phyloP scores from a whole-genome alignment of 2,329 filamentous ascomycete genomes.

The Calonectria hawksworthii region DNA sequence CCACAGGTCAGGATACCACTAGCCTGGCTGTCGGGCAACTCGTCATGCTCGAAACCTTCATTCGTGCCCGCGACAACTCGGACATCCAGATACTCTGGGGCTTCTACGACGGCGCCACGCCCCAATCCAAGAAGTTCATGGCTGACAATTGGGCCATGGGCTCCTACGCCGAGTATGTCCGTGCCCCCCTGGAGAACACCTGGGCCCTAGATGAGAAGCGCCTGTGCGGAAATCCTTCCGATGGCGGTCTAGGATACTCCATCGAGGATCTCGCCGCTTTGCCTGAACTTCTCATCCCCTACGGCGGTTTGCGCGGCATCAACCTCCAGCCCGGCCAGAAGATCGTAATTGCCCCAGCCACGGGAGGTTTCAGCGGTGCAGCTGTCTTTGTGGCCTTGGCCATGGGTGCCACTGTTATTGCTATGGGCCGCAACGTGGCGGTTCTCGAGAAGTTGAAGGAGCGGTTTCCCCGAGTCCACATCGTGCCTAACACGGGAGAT shows the following conservation, averaged over 20 bases:
- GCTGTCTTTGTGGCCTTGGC: slow-evolving; percentile 62
- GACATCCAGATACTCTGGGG: slow-evolving; percentile 47
- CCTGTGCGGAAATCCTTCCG: slow-evolving; percentile 35
- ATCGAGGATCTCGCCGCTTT: slow-evolving; percentile 56
- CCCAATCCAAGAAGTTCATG: slow-evolving; percentile 43
- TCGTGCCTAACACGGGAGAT: slow-evolving; percentile 58
- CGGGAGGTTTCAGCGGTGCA: slow-evolving; percentile 62
- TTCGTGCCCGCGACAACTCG: slow-evolving; percentile 50
- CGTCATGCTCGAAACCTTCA: slow-evolving; percentile 49
- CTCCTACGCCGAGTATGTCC: slow-evolving; percentile 48
- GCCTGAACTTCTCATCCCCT: slow-evolving; percentile 53
- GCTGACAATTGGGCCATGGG: slow-evolving; percentile 50
- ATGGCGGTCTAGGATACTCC: slow-evolving; percentile 53
- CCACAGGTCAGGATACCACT: slow-evolving; percentile 50
- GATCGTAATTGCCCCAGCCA: slow-evolving; percentile 64
- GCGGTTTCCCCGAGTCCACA: slow-evolving; percentile 49
- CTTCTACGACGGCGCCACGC: slow-evolving; percentile 45
- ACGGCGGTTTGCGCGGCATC: slow-evolving; percentile 60
- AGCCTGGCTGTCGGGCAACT: slow-evolving; percentile 50
- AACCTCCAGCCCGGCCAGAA: slow-evolving; percentile 62
- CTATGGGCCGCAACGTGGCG: slow-evolving; percentile 59
- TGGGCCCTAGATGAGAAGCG: slow-evolving; percentile 49
- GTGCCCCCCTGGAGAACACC: slow-evolving; percentile 52
- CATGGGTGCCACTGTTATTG: slow-evolving; percentile 67
- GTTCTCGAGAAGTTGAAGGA: slow-evolving; percentile 50